Conservation (phyloP, 306 rosid species). For the Mimosa pudica region DNA sequence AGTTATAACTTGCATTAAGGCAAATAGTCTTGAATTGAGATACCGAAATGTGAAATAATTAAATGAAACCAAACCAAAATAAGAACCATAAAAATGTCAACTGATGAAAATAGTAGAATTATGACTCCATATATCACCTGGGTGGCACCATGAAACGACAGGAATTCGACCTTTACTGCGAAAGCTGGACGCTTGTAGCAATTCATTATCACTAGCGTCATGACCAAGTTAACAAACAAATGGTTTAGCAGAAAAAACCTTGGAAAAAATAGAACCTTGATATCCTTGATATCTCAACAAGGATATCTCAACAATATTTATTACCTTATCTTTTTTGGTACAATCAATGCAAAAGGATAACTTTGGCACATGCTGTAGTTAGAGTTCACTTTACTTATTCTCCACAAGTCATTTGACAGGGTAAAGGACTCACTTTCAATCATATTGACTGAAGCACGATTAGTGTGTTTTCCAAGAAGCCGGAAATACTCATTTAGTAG, state of each 20-base stretch:
- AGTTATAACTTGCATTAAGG: constrained; percentile 32
- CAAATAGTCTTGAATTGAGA: constrained; percentile 26
- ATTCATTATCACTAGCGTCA: constrained; percentile 84
- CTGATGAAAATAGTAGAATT: constrained; percentile 2
- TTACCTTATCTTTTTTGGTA: constrained; percentile 74
- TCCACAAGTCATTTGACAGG: constrained; percentile 81
- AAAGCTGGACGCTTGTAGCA: constrained; percentile 77
- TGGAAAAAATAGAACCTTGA: constrained; percentile 14
- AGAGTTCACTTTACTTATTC: constrained; percentile 81
- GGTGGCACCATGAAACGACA: constrained; percentile 94
- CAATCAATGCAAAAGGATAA: constrained; percentile 93
- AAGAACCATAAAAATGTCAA: constrained; percentile 31
- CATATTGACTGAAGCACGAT: constrained; percentile 58
- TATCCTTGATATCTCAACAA: constrained; percentile 29
- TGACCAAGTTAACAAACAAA: constrained; percentile 34
- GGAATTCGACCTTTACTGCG: constrained; percentile 93
- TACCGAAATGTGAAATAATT: constrained; percentile 32
- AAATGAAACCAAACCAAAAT: constrained; percentile 16
- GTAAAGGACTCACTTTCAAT: constrained; percentile 78
- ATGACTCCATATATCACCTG: constrained; percentile 51
- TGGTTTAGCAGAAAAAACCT: constrained; percentile 29
- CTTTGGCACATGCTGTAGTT: constrained; percentile 73
- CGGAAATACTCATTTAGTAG: constrained; percentile 87
- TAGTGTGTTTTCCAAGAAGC: constrained; percentile 74
- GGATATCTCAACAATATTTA: constrained; percentile 40